Base-by-base conservation (phyloP, 495 filamentous ascomycete species). In the Hypoxylon cercidicola region DNA sequence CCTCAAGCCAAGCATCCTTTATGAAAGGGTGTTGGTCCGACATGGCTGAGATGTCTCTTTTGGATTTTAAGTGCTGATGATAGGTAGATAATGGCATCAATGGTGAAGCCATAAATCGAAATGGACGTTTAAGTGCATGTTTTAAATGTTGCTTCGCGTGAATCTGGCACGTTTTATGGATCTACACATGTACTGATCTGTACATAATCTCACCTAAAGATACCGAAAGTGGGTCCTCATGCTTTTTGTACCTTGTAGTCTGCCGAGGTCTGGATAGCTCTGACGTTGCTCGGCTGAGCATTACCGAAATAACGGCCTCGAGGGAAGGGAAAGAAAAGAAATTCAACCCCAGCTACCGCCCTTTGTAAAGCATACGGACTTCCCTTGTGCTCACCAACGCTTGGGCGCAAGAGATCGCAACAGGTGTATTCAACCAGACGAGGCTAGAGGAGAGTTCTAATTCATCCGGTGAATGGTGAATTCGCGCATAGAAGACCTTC, bases 241-340 rank as follows among this genome's bases (percentile, higher is more conserved):
- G 39, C 41, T 8, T 54, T 13, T 16, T 41, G 13, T 19, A 11
- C 52, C 41, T 47, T 23, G 25, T 53, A 18, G 8, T 20, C 60
- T 68, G 45, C 65, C 65, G 59, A 63, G 65, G 65, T 49, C 43
- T 41, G 25, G 54, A 8, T 30, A 18, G 54, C 57, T 52, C 60
- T 68, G 59, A 68, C 65, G 54, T 63, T 54, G 25, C 39, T 68
- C 64, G 64, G 64, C 54, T 68, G 35, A 41, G 41, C 12, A 62
- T 68, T 68, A 35, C 64, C 64, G 64, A 68, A 34, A 54, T n/a
- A 43, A 45, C 20, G 3, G 25, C 7, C 25, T 28, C 25, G 7
- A 28, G 25, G 25, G 20, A 48, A 1, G 4, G 11, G 7, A 3
- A 30, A 9, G n/a, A 28, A 16, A 8, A 18, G 56, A 57, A 54